Conservation (phyloP, 345 rosid species). For the Acer yangbiense region DNA sequence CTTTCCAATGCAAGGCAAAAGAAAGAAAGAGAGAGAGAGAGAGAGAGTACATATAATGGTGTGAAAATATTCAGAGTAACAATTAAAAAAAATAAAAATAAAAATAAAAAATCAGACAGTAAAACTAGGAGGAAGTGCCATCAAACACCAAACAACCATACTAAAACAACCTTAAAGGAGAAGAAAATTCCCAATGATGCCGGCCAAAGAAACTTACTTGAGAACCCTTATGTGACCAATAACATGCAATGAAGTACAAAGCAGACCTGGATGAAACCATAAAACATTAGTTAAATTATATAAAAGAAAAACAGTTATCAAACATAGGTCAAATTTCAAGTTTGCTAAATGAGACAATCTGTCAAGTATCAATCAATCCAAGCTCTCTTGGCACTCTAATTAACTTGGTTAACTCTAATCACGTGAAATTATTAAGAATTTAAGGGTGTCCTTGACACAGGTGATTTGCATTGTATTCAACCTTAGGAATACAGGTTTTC, state of each 20-base stretch:
- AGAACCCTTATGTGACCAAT: conserved; percentile 77
- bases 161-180: background rate
- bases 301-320: background rate
- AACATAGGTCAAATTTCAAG: conserved; percentile 8
- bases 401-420: background rate
- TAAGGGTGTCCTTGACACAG: background rate
- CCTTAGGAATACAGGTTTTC: background rate
- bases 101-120: too few species aligned
- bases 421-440: background rate
- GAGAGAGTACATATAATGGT: background rate
- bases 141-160: background rate
- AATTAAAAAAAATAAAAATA: too few species aligned
- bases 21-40: background rate
- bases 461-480: background rate
- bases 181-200: conserved; percentile 16
- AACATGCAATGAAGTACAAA: conserved; percentile 77
- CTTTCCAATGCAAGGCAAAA: background rate
- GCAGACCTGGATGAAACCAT: conserved; percentile 60
- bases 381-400: background rate
- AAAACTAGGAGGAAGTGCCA: background rate
- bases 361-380: too few species aligned
- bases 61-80: background rate
- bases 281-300: conserved; percentile 16
- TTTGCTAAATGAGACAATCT: background rate
- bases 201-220: conserved; percentile 58